Conservation (phyloP, 2,329 filamentous ascomycete species). For the Ceratocystis diversiconidia region DNA sequence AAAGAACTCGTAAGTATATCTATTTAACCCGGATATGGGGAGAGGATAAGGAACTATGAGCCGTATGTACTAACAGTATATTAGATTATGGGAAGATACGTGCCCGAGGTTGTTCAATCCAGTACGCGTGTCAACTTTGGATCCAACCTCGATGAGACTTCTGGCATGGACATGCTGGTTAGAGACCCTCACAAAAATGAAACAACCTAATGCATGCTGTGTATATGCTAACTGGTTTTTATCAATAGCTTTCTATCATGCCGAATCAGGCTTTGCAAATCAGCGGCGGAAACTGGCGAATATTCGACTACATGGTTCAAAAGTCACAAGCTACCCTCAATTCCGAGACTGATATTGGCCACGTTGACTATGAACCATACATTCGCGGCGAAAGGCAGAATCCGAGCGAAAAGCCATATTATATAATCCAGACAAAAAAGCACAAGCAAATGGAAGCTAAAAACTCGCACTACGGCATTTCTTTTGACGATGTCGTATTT, state of each 20-base stretch:
- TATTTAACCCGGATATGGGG: background rate
- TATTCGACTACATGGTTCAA: slow-evolving; percentile 71
- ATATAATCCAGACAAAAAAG: background rate
- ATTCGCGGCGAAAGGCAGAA: background rate
- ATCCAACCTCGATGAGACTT: slow-evolving; percentile 71
- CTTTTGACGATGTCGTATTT: slow-evolving; percentile 69
- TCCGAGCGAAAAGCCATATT: background rate
- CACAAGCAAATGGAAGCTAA: background rate
- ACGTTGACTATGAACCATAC: slow-evolving; percentile 29
- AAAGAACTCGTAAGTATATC: slow-evolving; percentile 38
- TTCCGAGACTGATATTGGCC: slow-evolving; percentile 53
- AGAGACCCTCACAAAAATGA: slow-evolving; percentile 8
- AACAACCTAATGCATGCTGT: background rate
- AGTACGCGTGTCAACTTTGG: slow-evolving; percentile 91
- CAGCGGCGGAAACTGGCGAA: slow-evolving; percentile 80
- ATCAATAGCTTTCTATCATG: slow-evolving; percentile 59
- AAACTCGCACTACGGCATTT: slow-evolving; percentile 20
- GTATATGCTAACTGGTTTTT: background rate
- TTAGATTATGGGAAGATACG: slow-evolving; percentile 50
- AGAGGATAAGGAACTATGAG: too few species aligned
- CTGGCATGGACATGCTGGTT: slow-evolving; percentile 76
- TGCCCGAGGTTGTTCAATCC: slow-evolving; percentile 74
- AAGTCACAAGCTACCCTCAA: slow-evolving; percentile 45
- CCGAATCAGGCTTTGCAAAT: slow-evolving; percentile 70
- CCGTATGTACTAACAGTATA: background rate